A percentile compares a stretch with the other conserved stretches of the same genome.
Conservation (phyloP, 2,329 filamentous ascomycete species). For the Epichloe elymi region DNA sequence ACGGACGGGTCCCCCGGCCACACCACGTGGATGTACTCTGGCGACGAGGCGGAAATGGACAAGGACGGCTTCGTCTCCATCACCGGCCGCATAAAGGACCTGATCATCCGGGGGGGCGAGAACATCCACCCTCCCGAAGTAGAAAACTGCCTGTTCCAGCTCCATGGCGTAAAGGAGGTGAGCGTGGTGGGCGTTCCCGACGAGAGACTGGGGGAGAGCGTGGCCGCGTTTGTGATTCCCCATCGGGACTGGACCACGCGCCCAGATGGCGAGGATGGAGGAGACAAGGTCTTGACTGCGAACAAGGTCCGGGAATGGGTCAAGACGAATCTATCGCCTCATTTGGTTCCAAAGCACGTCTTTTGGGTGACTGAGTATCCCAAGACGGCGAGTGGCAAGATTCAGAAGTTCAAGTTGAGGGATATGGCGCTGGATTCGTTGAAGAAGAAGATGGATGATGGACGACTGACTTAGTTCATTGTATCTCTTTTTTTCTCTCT, state of each 20-base stretch:
- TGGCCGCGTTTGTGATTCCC: slow-evolving; percentile 70
- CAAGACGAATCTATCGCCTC: slow-evolving; percentile 48
- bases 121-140: slow-evolving; percentile 93
- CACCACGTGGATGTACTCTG: slow-evolving; percentile 77
- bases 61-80: slow-evolving; percentile 73
- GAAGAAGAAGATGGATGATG: not conserved
- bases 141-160: slow-evolving; percentile 72
- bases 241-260: slow-evolving; percentile 15
- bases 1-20: slow-evolving; percentile 12
- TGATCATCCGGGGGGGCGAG: slow-evolving; percentile 90
- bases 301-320: slow-evolving; percentile 63
- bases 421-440: slow-evolving; percentile 41
- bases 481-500: too few relatives aligned
- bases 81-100: slow-evolving; percentile 83
- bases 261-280: slow-evolving; percentile 14
- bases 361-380: slow-evolving; percentile 79
- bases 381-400: slow-evolving; percentile 93
- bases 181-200: slow-evolving; percentile 78
- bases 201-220: slow-evolving; percentile 75
- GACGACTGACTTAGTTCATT: not conserved
- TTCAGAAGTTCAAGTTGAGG: slow-evolving; percentile 81
- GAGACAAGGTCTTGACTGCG: slow-evolving; percentile 28
- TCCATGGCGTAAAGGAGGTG: slow-evolving; percentile 58
- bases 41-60: slow-evolving; percentile 84
- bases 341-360: slow-evolving; percentile 79